These are phyloP conservation scores for Dipteronia sinensis DNA, from an alignment of 345 rosid species.

Conservation along the genomic window DNA sequence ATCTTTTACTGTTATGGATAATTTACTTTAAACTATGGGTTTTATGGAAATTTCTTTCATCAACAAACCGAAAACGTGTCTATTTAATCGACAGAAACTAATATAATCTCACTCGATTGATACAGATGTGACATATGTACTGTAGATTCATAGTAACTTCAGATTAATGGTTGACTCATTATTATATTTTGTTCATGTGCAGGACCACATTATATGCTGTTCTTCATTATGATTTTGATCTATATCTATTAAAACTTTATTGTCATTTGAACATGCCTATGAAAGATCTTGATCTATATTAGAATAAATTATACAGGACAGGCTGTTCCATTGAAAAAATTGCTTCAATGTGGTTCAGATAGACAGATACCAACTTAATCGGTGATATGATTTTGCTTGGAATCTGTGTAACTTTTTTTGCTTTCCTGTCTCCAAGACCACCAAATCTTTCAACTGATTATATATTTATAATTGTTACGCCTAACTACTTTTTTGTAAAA, in stretches of 20 bases:
- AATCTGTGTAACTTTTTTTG: not conserved
- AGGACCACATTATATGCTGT: not conserved
- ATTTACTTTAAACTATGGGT: too few species aligned
- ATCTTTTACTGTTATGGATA: too few species aligned
- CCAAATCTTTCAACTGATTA: not conserved
- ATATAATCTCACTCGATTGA: not conserved
- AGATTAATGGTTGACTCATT: not conserved
- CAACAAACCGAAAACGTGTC: not conserved
- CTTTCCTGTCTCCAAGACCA: slow-evolving; percentile 10
- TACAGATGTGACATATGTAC: too few species aligned
- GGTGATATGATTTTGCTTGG: slow-evolving; percentile 25
- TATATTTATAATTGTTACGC: not conserved
- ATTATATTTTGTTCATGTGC: not conserved
- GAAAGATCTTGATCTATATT: slow-evolving; percentile 1
- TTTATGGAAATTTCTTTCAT: too few species aligned
- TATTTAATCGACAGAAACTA: not conserved
- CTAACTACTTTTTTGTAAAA: not conserved
- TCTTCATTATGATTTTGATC: not conserved
- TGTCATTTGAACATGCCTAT: not conserved
- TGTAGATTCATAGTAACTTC: not conserved
- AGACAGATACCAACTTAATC: slow-evolving; percentile 1
- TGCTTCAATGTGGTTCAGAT: slow-evolving; percentile 17
- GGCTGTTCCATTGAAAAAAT: not conserved
- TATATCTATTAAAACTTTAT: not conserved
- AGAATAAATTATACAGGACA: slow-evolving; percentile 1